Evolutionary conservation across 2,329 filamentous ascomycete genomes (phyloP), one percentile per base, ranked within the genome.

Genomic region (Aspergillus aculeatus): DNA sequence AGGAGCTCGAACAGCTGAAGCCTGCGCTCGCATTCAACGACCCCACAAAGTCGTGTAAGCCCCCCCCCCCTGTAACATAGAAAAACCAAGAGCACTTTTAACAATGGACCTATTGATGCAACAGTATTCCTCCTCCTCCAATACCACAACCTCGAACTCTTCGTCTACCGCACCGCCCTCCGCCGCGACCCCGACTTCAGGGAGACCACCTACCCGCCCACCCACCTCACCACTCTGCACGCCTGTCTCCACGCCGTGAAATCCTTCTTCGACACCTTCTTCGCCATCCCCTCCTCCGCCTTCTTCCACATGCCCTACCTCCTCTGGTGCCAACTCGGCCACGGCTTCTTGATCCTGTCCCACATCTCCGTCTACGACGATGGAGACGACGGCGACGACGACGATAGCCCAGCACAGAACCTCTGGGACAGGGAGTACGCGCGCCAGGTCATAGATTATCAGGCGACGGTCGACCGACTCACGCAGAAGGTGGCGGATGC

Each of bases 251-350:
- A 75, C 16, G 80, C 83, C 1, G 66, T 84, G 0, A 79, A 77
- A 41, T 68, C 70, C 0, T 86, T 81, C 72, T 84, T 85, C 52
- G 77, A 83, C 2, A 73, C 73, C 41, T 83, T 82, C 76, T 72
- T 81, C 2, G 67, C 74, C 0, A 69, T 85, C 0, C 78, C 83
- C 0, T 69, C 78, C 0, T 63, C 69, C 0, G 69, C 75, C 3
- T 83, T 81, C 57, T 78, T 80, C 58, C 73, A 77, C 31, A 72
- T 83, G 24, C 81, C 83, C 0, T 78, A 83, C 9, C 72, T 78
- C 0, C 66, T 77, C 0, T 80, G 75, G 35, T 70, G 77, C 0
- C 80, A 84, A 56, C 69, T 84, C 0, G 53, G 53, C 3, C 82
- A 83, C 55, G 79, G 77, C 11, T 55, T 69, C 11, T 63, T 70